A percentile compares a stretch with the other conserved stretches of the same genome.
Evolutionary conservation across 2,329 filamentous ascomycete genomes (phyloP).

Genomic region (Dactylellina sp.): DNA sequence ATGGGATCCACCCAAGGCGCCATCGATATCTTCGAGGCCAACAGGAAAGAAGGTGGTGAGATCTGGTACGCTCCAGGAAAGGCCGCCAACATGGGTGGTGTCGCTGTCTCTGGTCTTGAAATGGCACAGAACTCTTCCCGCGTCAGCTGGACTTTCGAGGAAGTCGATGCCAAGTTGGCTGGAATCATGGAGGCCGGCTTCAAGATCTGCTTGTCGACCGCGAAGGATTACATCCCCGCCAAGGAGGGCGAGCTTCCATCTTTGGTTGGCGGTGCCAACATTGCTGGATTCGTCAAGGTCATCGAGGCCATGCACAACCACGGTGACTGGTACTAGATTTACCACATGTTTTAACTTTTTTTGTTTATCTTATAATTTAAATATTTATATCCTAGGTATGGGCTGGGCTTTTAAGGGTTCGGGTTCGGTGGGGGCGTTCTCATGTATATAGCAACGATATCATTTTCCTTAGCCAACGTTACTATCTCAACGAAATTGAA

Average conservation of each 20-base stretch:
- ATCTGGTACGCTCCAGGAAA: constrained; percentile 98
- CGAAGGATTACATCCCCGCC: constrained; percentile 84
- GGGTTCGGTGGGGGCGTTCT: constrained; percentile 49
- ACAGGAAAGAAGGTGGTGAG: constrained; percentile 74
- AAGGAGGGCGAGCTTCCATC: constrained; percentile 86
- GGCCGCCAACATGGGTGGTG: constrained; percentile 96
- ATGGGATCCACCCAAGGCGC: constrained; percentile 98
- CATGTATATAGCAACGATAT: constrained; percentile 32
- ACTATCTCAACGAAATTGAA: constrained; percentile 5
- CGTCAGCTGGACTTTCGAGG: constrained; percentile 84
- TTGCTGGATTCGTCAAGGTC: constrained; percentile 98
- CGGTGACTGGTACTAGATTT: constrained; percentile 83
- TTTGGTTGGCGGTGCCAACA: constrained; percentile 93
- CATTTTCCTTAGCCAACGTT: constrained; percentile 9
- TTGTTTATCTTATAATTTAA: background rate
- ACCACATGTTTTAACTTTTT: background rate
- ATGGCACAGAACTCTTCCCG: constrained; percentile 98
- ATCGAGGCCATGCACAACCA: constrained; percentile 94
- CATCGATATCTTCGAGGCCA: constrained; percentile 89
- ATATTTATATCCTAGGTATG: background rate
- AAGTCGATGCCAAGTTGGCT: constrained; percentile 92
- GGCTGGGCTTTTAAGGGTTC: constrained; percentile 27
- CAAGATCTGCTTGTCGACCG: constrained; percentile 86
- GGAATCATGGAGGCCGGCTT: constrained; percentile 95
- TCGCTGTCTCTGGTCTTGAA: constrained; percentile 95